Evolutionary conservation across 1,284 basidiomycete species (phyloP).

Genomic region (Leccinum solheimii): DNA sequence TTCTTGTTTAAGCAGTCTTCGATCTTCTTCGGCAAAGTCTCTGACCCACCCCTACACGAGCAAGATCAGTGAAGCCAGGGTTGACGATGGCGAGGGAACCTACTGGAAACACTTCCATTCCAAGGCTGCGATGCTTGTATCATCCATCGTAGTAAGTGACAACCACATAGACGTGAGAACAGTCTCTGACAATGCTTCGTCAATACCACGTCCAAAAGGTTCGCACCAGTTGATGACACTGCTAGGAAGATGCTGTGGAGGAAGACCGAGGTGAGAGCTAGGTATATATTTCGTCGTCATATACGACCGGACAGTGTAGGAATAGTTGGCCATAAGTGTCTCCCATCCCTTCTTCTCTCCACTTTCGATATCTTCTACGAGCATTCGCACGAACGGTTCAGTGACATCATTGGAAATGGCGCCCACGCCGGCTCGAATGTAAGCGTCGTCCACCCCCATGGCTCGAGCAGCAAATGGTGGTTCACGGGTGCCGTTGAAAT

Average conservation of each 20-base stretch:
- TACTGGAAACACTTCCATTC: slow-evolving; percentile 22
- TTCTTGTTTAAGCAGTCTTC: slow-evolving; percentile 6
- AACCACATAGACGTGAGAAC: not conserved
- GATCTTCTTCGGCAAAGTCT: slow-evolving; percentile 11
- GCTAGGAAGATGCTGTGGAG: slow-evolving; percentile 13
- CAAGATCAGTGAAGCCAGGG: not conserved
- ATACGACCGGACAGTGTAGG: slow-evolving; percentile 13
- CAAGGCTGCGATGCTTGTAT: not conserved
- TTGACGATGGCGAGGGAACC: not conserved
- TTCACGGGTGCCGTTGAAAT: slow-evolving; percentile 15
- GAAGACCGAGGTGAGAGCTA: slow-evolving; percentile 17
- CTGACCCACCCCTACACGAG: slow-evolving; percentile 15
- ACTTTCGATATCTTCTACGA: slow-evolving; percentile 12
- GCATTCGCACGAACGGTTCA: slow-evolving; percentile 10
- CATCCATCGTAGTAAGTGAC: not conserved
- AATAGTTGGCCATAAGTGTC: slow-evolving; percentile 10
- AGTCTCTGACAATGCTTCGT: not conserved
- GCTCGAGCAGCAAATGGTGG: slow-evolving; percentile 13
- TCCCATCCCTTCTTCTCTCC: slow-evolving; percentile 17
- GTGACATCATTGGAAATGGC: slow-evolving; percentile 13
- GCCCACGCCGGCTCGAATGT: slow-evolving; percentile 14
- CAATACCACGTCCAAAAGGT: slow-evolving; percentile 4
- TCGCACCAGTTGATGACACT: slow-evolving; percentile 27
- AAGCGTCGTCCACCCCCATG: slow-evolving; percentile 13
- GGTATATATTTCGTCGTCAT: slow-evolving; percentile 25